Conservation (phyloP, 495 filamentous ascomycete species). For the Lasiosphaeria miniovina region DNA sequence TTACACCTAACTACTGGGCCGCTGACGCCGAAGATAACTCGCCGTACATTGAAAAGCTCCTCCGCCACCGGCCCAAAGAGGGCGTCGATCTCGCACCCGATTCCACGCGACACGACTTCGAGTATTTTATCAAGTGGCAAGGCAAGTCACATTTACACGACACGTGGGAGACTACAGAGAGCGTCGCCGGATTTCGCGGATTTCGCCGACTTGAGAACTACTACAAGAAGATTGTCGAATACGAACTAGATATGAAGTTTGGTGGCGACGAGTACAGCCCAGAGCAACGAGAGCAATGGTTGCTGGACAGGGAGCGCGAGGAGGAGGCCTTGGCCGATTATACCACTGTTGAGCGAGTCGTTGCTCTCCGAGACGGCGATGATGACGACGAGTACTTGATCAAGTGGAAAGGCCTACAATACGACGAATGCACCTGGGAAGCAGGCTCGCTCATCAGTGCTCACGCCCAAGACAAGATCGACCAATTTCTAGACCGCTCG, state of each 20-base stretch:
- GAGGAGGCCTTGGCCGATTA: slow-evolving; percentile 80
- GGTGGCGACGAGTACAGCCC: slow-evolving; percentile 68
- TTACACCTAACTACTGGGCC: slow-evolving; percentile 62
- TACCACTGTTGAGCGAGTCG: slow-evolving; percentile 87
- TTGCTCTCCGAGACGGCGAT: slow-evolving; percentile 71
- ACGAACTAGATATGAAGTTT: slow-evolving; percentile 66
- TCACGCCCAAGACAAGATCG: slow-evolving; percentile 80
- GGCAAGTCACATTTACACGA: slow-evolving; percentile 90
- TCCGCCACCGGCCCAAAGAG: slow-evolving; percentile 78
- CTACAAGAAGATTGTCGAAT: slow-evolving; percentile 72
- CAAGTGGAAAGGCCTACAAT: slow-evolving; percentile 88
- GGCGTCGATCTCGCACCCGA: slow-evolving; percentile 57
- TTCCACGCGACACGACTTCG: slow-evolving; percentile 72
- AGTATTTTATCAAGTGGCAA: slow-evolving; percentile 98
- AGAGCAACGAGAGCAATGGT: slow-evolving; percentile 88
- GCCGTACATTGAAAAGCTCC: slow-evolving; percentile 82
- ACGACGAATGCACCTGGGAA: slow-evolving; percentile 96
- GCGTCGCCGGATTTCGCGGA: slow-evolving; percentile 59
- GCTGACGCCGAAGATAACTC: slow-evolving; percentile 62
- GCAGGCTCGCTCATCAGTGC: slow-evolving; percentile 66
- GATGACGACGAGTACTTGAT: slow-evolving; percentile 80
- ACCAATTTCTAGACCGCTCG: slow-evolving; percentile 81
- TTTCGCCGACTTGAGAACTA: slow-evolving; percentile 91
- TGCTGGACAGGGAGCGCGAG: slow-evolving; percentile 81
- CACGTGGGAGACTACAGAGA: slow-evolving; percentile 82